These are phyloP conservation scores for Aschersonia sp. DNA, from an alignment of 2,329 filamentous ascomycete genomes.

Conservation along the genomic window DNA sequence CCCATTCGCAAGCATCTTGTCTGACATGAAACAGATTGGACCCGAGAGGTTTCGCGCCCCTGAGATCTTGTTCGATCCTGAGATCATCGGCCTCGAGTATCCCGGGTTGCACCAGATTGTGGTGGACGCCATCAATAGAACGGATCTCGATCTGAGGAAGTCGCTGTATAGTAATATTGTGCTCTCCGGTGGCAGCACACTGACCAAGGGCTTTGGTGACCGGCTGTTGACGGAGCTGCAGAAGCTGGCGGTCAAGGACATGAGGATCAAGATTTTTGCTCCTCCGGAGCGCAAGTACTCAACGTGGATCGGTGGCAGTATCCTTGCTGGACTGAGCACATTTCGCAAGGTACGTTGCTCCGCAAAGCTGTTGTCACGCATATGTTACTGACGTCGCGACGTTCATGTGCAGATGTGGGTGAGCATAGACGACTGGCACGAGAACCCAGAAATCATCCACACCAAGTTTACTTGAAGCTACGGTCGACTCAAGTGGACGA, in stretches of 20 bases:
- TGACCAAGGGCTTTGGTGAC: slow-evolving; percentile 95
- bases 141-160: slow-evolving; percentile 90
- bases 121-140: slow-evolving; percentile 87
- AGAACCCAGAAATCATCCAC: slow-evolving; percentile 98
- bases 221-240: slow-evolving; percentile 84
- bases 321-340: slow-evolving; percentile 88
- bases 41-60: slow-evolving; percentile 90
- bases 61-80: slow-evolving; percentile 94
- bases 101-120: slow-evolving; percentile 96
- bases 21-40: slow-evolving; percentile 47
- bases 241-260: slow-evolving; percentile 89
- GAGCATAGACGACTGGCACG: slow-evolving; percentile 98
- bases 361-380: background rate
- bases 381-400: no score
- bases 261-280: slow-evolving; percentile 98
- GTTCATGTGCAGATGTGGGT: slow-evolving; percentile 75
- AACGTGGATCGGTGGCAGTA: slow-evolving; percentile 97
- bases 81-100: slow-evolving; percentile 93
- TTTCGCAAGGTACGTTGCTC: slow-evolving; percentile 72
- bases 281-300: slow-evolving; percentile 97
- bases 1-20: background rate
- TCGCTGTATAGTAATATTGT: slow-evolving; percentile 93
- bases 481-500: no score
- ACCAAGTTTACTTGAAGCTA: slow-evolving; percentile 72
- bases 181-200: slow-evolving; percentile 83